Percentiles rank a stretch among this genome's conserved stretches.
Conservation (phyloP, 75 land plant genomes). For the Picea glauca region DNA sequence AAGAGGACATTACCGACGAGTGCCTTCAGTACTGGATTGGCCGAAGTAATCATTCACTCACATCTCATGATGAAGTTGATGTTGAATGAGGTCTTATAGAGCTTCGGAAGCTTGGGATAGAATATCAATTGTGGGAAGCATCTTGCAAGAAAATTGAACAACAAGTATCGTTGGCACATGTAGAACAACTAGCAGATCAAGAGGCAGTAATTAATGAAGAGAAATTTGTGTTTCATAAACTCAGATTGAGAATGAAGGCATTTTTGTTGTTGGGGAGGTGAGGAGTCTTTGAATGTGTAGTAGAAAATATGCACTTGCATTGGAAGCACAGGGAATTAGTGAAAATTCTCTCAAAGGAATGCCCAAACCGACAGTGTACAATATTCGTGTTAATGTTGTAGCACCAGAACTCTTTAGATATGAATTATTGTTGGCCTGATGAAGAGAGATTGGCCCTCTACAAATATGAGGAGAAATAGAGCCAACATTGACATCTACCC, state of each 20-base stretch:
- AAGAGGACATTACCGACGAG: slow-evolving; percentile 62
- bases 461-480: slow-evolving; percentile 36
- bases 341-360: no score
- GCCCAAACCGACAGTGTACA: no score
- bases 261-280: no score
- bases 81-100: slow-evolving; percentile 23
- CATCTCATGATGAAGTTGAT: slow-evolving; percentile 63
- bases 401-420: slow-evolving; percentile 67
- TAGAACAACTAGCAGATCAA: no score
- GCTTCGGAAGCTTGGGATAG: background rate
- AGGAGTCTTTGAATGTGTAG: no score
- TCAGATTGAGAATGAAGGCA: no score
- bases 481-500: slow-evolving; percentile 63
- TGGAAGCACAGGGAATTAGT: no score
- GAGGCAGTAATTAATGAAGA: no score
- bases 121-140: background rate
- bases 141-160: no score
- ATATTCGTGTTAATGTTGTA: slow-evolving; percentile 60
- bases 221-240: no score
- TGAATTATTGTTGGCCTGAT: slow-evolving; percentile 53
- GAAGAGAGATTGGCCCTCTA: slow-evolving; percentile 61
- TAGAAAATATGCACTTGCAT: no score
- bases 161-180: no score
- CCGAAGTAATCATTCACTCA: slow-evolving; percentile 25
- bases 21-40: slow-evolving; percentile 58